Conservation (phyloP, 306 rosid species). For the Oemleria cerasiformis region DNA sequence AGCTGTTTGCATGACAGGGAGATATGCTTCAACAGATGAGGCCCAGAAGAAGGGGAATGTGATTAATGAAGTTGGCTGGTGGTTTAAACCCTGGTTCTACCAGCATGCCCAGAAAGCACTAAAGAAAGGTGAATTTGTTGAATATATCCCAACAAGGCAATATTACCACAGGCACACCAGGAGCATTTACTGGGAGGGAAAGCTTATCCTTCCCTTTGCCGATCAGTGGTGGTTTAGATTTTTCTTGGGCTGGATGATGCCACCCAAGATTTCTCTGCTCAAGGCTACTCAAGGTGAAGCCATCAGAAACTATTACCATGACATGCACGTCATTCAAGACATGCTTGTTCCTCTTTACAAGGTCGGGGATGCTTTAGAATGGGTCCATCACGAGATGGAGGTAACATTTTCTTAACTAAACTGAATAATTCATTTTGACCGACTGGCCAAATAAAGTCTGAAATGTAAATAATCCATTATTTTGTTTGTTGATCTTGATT, state of each 20-base stretch:
- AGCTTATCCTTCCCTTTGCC: slow-evolving; percentile 92
- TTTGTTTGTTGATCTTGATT: background rate
- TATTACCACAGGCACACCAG: slow-evolving; percentile 97
- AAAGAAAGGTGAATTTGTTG: slow-evolving; percentile 84
- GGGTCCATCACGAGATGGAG: slow-evolving; percentile 97
- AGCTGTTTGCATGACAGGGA: slow-evolving; percentile 91
- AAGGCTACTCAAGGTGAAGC: slow-evolving; percentile 99
- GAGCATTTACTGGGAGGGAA: slow-evolving; percentile 96
- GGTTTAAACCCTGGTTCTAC: slow-evolving; percentile 96
- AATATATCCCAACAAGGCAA: slow-evolving; percentile 88
- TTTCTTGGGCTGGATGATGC: slow-evolving; percentile 95
- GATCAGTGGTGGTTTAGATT: slow-evolving; percentile 93
- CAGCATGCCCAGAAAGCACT: slow-evolving; percentile 85
- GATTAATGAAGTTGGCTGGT: slow-evolving; percentile 87
- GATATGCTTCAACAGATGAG: slow-evolving; percentile 83
- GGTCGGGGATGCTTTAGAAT: slow-evolving; percentile 92
- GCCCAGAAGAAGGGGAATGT: slow-evolving; percentile 91
- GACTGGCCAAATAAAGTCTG: background rate
- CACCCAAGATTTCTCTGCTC: slow-evolving; percentile 92
- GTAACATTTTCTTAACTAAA: slow-evolving; percentile 28
- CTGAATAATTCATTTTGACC: background rate
- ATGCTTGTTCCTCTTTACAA: slow-evolving; percentile 90
- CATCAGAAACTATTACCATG: slow-evolving; percentile 92
- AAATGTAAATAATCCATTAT: background rate
- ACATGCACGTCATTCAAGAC: slow-evolving; percentile 94